Percentiles rank a stretch among this genome's conserved stretches.
Conservation (phyloP, 805 yeast genomes). For the Wickerhamiella lipophila region DNA sequence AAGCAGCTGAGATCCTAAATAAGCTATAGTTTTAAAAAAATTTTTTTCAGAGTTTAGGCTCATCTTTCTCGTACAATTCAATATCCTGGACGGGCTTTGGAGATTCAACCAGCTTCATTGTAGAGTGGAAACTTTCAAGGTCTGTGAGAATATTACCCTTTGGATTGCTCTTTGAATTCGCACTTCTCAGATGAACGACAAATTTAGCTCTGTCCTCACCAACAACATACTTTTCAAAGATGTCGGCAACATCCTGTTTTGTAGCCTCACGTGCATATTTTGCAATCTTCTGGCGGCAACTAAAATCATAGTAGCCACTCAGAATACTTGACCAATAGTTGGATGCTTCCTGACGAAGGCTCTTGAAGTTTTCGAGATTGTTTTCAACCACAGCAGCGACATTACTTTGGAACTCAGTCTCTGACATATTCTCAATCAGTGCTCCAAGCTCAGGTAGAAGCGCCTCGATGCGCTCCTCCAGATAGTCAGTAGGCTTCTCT, state of each 20-base stretch:
- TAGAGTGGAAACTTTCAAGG: background rate
- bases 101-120: background rate
- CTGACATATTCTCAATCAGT: slow-evolving; percentile 39
- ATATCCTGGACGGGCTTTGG: slow-evolving; percentile 5
- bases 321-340: slow-evolving; percentile 56
- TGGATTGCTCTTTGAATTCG: slow-evolving; percentile 36
- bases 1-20: slow-evolving; percentile 13
- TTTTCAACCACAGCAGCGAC: slow-evolving; percentile 54
- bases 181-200: slow-evolving; percentile 40
- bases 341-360: slow-evolving; percentile 60
- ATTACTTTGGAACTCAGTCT: slow-evolving; percentile 54
- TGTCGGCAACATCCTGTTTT: slow-evolving; percentile 44
- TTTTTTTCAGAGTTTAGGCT: slow-evolving; percentile 4
- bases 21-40: background rate
- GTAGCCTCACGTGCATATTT: slow-evolving; percentile 40
- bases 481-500: slow-evolving; percentile 59
- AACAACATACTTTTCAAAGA: slow-evolving; percentile 38
- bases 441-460: slow-evolving; percentile 41
- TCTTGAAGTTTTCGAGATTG: slow-evolving; percentile 60
- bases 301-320: slow-evolving; percentile 69
- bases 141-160: background rate
- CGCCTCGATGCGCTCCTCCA: slow-evolving; percentile 62
- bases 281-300: slow-evolving; percentile 44
- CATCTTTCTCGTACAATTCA: slow-evolving; percentile 9
- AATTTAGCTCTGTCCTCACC: slow-evolving; percentile 33